Base-by-base conservation (phyloP, 352 stramenopile genomes). In the Pythium plurisporium region DNA sequence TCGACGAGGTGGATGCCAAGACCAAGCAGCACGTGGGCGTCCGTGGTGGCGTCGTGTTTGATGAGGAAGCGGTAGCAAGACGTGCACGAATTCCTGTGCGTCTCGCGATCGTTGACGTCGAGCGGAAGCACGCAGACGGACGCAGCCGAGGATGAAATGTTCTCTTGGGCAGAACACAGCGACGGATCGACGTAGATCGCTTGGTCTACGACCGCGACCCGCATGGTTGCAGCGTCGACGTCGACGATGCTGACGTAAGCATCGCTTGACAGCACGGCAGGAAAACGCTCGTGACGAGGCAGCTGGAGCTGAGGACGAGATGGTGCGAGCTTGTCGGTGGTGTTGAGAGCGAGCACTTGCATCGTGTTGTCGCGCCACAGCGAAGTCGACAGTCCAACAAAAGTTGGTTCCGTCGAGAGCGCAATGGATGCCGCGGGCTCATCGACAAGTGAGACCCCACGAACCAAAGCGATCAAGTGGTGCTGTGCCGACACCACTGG, bases 21-120 rank as follows among this genome's bases (percentile, higher is more conserved):
- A 22, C 42, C 42, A 5, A 48, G 42, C 23, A 48, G 42, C 8
- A 34, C 25, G 42, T 48, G 42, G 23, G 9, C 15, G 42, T 20
- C 38, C 7, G 8, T 9, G 11, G 42, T 48, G 7, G 41, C 42
- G 42, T 48, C 42, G 25, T n/a, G 42, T 25, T 48, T 23, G 42
- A 48, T 11, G 22, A 48, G 42, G 42, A 48, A 48, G 12, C 42
- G 42, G n/a, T n/a, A n/a, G n/a, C n/a, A n/a, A n/a, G n/a, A n/a
- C n/a, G n/a, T n/a, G n/a, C n/a, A n/a, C n/a, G n/a, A n/a, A n/a
- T 36, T 38, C 12, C 33, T 38, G 34, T 20, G 34, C 6, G 4
- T 4, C 34, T n/a, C 34, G 36, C 40, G 40, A 22, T 46, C 19
- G n/a, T 25, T 22, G 8, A 30, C 19, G 40, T 5, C 29, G 19